phyloP scores from a whole-genome alignment of 2,329 filamentous ascomycete genomes.

The Paradendryphiella salina region DNA sequence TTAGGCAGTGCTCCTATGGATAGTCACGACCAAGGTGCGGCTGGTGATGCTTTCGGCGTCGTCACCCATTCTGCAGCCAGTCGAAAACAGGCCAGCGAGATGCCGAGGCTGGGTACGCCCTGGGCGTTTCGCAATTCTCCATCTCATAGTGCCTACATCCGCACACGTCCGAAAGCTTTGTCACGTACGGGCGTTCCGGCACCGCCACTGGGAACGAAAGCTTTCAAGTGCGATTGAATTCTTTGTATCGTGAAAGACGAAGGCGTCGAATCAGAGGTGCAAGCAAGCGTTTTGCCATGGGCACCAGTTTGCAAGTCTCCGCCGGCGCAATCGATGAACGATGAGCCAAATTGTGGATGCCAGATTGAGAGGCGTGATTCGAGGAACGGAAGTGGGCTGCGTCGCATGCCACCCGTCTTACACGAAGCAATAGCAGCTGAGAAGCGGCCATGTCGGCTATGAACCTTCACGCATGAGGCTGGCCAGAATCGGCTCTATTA shows the following conservation, averaged over 20 bases:
- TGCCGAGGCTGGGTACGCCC: slow-evolving; percentile 24
- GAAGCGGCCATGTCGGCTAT: slow-evolving; percentile 11
- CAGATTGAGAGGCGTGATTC: slow-evolving; percentile 36
- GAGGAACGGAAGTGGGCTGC: slow-evolving; percentile 27
- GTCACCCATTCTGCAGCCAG: slow-evolving; percentile 18
- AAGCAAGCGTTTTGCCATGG: slow-evolving; percentile 23
- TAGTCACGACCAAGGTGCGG: slow-evolving; percentile 6
- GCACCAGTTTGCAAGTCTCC: slow-evolving; percentile 21
- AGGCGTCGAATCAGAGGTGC: slow-evolving; percentile 29
- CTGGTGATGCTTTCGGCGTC: slow-evolving; percentile 15
- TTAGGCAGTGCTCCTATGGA: slow-evolving; percentile 21
- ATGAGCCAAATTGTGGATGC: slow-evolving; percentile 31
- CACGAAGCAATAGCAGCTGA: slow-evolving; percentile 31
- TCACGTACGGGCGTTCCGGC: slow-evolving; percentile 39
- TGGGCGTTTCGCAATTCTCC: slow-evolving; percentile 30
- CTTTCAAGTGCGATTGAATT: slow-evolving; percentile 20
- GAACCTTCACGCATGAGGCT: slow-evolving; percentile 11
- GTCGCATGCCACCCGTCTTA: slow-evolving; percentile 25
- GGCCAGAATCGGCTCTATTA: slow-evolving; percentile 31
- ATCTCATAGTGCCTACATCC: slow-evolving; percentile 30
- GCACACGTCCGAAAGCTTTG: slow-evolving; percentile 35
- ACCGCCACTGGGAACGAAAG: slow-evolving; percentile 25
- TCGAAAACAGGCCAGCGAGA: slow-evolving; percentile 13
- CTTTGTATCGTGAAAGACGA: slow-evolving; percentile 4
- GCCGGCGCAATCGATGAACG: slow-evolving; percentile 34